Percentiles rank a stretch among this genome's conserved stretches.
Evolutionary conservation across 2,329 filamentous ascomycete genomes (phyloP).

Genomic region (Colletotrichum caudatum): DNA sequence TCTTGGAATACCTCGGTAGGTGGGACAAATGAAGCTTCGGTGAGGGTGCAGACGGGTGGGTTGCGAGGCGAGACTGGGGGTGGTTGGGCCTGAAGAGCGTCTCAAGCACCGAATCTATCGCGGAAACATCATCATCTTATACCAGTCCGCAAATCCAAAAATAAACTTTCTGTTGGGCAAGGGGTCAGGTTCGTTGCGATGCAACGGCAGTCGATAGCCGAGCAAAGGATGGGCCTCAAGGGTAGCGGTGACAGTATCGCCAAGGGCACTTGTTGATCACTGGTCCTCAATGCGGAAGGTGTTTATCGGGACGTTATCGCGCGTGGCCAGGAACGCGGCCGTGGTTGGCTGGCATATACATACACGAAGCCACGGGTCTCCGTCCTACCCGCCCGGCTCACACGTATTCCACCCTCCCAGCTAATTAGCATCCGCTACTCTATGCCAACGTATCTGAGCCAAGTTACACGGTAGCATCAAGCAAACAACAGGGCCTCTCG

Average conservation of each 20-base stretch:
- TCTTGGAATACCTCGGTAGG: not conserved
- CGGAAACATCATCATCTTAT: conserved; percentile 16
- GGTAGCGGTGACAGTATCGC: conserved; percentile 20
- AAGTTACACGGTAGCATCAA: not conserved
- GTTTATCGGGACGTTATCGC: conserved; percentile 33
- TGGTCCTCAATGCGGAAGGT: conserved; percentile 36
- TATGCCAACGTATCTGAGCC: not conserved
- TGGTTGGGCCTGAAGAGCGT: conserved; percentile 5
- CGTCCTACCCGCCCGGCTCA: not conserved
- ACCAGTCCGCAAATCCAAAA: not conserved
- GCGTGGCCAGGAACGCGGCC: conserved; percentile 37
- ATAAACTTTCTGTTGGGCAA: not conserved
- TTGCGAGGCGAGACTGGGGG: not conserved
- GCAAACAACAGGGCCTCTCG: not conserved
- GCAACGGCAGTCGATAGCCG: conserved; percentile 5
- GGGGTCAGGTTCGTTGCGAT: not conserved
- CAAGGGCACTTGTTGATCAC: conserved; percentile 24
- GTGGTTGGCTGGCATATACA: conserved; percentile 35
- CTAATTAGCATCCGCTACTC: not conserved
- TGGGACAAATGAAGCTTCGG: not conserved
- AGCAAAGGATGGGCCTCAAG: conserved; percentile 1
- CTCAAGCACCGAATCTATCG: not conserved
- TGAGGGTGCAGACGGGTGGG: not conserved
- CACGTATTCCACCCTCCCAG: not conserved
- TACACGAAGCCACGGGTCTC: not conserved